Conservation (phyloP, 805 yeast species). For the Blastobotrys robertii region DNA sequence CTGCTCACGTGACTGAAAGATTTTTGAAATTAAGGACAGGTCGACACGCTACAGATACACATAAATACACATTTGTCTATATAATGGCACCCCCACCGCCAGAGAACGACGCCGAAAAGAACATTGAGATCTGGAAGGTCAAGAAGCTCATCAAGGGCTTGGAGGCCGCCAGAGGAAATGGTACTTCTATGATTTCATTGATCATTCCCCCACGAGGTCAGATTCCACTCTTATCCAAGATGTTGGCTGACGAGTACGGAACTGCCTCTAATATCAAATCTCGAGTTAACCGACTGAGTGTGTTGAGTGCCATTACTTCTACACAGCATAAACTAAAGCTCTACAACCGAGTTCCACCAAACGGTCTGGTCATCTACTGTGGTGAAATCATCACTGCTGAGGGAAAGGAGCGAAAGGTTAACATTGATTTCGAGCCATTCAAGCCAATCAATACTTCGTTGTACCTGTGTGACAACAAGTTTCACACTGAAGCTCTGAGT, state of each 20-base stretch:
- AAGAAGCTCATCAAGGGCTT: conserved; percentile 83
- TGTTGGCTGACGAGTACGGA: conserved; percentile 97
- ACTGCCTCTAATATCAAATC: conserved; percentile 98
- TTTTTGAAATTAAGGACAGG: background rate
- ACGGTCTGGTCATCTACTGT: conserved; percentile 93
- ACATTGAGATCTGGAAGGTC: conserved; percentile 98
- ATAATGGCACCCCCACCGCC: conserved; percentile 3
- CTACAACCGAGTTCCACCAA: conserved; percentile 82
- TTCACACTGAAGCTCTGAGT: conserved; percentile 93
- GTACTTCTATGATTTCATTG: conserved; percentile 97
- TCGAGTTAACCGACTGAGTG: conserved; percentile 92
- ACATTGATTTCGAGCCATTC: conserved; percentile 97
- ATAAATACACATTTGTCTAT: background rate
- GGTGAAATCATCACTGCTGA: conserved; percentile 97
- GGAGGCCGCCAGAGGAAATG: conserved; percentile 93
- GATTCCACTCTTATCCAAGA: conserved; percentile 74
- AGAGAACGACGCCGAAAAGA: conserved; percentile 70
- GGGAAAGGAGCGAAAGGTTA: conserved; percentile 94
- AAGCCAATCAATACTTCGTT: conserved; percentile 97
- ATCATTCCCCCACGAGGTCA: conserved; percentile 95
- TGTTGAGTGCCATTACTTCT: conserved; percentile 91
- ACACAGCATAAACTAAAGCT: conserved; percentile 94
- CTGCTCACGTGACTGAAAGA: background rate
- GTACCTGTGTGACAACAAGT: conserved; percentile 94
- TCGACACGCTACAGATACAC: background rate